Evolutionary conservation across 345 rosid species (phyloP).

Genomic region (Salix arbutifolia): DNA sequence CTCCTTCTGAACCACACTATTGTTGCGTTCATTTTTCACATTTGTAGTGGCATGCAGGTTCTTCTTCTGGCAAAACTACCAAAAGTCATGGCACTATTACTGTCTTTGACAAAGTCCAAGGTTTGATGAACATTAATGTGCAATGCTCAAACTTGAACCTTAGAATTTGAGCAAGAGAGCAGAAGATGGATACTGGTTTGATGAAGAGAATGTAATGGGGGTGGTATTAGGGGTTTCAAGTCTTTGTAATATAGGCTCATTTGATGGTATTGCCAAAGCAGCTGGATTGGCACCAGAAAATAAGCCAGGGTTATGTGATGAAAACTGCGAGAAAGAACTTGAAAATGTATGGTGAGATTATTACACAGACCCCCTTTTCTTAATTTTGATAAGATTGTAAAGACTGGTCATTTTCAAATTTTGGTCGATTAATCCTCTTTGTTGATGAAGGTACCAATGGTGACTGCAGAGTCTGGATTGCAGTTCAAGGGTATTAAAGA

Average conservation of each 20-base stretch:
- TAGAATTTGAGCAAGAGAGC: slow-evolving; percentile 23
- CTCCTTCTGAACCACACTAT: background rate
- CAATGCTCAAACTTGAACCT: slow-evolving; percentile 26
- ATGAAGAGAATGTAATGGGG: slow-evolving; percentile 48
- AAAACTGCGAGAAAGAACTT: slow-evolving; percentile 79
- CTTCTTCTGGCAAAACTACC: slow-evolving; percentile 25
- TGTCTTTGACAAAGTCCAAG: slow-evolving; percentile 17
- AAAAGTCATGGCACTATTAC: slow-evolving; percentile 14
- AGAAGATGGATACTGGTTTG: slow-evolving; percentile 12
- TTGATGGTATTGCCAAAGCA: slow-evolving; percentile 31
- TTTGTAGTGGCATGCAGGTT: slow-evolving; percentile 27
- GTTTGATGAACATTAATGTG: slow-evolving; percentile 13
- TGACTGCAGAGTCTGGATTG: slow-evolving; percentile 83
- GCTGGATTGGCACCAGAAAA: slow-evolving; percentile 92
- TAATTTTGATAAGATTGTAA: no score
- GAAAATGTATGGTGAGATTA: slow-evolving; percentile 99
- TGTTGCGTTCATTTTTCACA: background rate
- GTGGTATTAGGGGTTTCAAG: slow-evolving; percentile 49
- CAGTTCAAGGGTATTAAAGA: slow-evolving; percentile 87
- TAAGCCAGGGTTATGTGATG: slow-evolving; percentile 73
- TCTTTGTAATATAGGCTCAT: slow-evolving; percentile 27
- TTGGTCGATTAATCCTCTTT: background rate
- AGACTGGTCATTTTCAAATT: background rate
- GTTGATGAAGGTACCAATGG: slow-evolving; percentile 66
- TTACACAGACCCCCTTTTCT: slow-evolving; percentile 38